phyloP scores from a whole-genome alignment of 1,284 basidiomycete genomes.

The Cryptococcus sp. region DNA sequence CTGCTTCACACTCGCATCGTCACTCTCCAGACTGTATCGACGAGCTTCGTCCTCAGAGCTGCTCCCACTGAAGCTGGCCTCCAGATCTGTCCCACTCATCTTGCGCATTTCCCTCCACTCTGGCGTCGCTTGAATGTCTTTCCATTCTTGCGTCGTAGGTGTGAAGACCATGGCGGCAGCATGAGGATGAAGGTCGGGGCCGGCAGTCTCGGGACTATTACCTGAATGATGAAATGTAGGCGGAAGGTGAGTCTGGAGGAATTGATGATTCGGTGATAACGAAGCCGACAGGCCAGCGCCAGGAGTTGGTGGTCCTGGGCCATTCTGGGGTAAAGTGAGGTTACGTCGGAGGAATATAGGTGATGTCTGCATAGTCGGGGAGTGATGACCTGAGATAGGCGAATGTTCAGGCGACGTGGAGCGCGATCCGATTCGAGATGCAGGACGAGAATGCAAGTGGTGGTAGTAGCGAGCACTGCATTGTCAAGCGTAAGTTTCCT shows the following conservation, averaged over 20 bases:
- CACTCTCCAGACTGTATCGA: neutral
- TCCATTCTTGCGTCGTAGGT: slow-evolving; percentile 55
- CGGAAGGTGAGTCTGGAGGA: slow-evolving; percentile 47
- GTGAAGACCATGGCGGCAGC: slow-evolving; percentile 51
- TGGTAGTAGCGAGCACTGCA: slow-evolving; percentile 52
- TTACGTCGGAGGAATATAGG: slow-evolving; percentile 24
- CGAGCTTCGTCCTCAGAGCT: slow-evolving; percentile 16
- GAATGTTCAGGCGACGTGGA: slow-evolving; percentile 40
- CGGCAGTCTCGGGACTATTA: slow-evolving; percentile 15
- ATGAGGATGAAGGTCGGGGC: slow-evolving; percentile 5
- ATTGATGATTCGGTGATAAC: slow-evolving; percentile 47
- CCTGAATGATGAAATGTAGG: slow-evolving; percentile 37
- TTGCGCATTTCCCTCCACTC: slow-evolving; percentile 27
- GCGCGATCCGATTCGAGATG: slow-evolving; percentile 35
- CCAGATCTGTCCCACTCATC: slow-evolving; percentile 4
- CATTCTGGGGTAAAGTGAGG: slow-evolving; percentile 27
- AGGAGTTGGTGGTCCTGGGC: slow-evolving; percentile 13
- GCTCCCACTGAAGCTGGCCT: slow-evolving; percentile 12
- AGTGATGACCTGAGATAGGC: slow-evolving; percentile 11
- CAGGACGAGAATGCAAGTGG: slow-evolving; percentile 37
- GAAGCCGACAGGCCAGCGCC: slow-evolving; percentile 25
- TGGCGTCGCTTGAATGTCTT: slow-evolving; percentile 37
- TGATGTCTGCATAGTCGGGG: slow-evolving; percentile 10
- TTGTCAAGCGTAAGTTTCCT: neutral
- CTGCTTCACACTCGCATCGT: slow-evolving; percentile 4